Conservation (phyloP, 495 filamentous ascomycete genomes). For the Talaromyces borbonicus region DNA sequence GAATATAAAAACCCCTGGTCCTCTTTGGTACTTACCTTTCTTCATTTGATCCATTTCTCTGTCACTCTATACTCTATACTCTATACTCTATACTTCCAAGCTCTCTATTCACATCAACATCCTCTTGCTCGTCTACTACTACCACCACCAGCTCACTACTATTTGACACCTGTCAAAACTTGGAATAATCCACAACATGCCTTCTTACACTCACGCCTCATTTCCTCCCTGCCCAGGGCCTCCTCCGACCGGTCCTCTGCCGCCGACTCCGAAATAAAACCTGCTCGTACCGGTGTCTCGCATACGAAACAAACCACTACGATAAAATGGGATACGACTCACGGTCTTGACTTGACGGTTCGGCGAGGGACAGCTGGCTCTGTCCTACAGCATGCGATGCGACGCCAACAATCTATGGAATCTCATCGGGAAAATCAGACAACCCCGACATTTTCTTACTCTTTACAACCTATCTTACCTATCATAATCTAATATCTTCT, state of each 20-base stretch:
- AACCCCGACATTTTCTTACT: too few relatives aligned
- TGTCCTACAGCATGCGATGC: too few relatives aligned
- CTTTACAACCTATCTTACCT: too few relatives aligned
- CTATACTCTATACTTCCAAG: too few relatives aligned
- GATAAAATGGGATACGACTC: background rate
- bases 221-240: conserved; percentile 81
- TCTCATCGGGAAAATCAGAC: too few relatives aligned
- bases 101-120: background rate
- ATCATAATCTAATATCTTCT: too few relatives aligned
- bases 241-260: conserved; percentile 73
- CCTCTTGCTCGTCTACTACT: background rate
- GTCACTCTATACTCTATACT: too few relatives aligned
- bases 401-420: too few relatives aligned
- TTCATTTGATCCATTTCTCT: background rate
- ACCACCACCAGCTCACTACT: background rate
- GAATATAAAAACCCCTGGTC: conserved; percentile 1
- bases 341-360: background rate
- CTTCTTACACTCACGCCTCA: conserved; percentile 57
- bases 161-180: background rate
- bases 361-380: conserved; percentile 1
- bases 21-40: background rate
- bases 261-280: conserved; percentile 66
- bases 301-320: background rate
- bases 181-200: conserved; percentile 42
- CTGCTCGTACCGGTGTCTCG: background rate